These are phyloP conservation scores for Spergularia marina DNA, from an alignment of 148 eudicot species.

Conservation along the genomic window DNA sequence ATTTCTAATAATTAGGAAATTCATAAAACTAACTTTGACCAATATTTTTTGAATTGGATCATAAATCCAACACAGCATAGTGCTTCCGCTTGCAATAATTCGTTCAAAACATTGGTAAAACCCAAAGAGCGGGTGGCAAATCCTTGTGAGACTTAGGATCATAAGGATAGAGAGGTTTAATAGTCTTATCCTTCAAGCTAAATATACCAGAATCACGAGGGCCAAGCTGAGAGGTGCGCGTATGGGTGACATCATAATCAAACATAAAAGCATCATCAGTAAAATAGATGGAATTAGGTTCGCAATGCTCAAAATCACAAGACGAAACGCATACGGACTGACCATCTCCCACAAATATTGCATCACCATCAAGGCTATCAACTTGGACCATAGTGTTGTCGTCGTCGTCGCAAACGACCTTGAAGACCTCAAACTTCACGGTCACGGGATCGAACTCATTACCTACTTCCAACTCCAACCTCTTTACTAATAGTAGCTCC, in stretches of 20 bases:
- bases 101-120: not conserved
- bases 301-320: not conserved
- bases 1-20: no score
- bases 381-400: not conserved
- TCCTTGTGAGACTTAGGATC: not conserved
- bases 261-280: not conserved
- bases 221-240: not conserved
- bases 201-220: not conserved
- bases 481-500: not conserved
- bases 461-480: not conserved
- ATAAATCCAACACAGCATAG: no score
- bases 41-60: no score
- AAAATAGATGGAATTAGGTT: not conserved
- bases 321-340: not conserved
- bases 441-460: no score
- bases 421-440: no score
- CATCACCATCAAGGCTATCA: not conserved
- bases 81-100: not conserved
- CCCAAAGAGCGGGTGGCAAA: not conserved
- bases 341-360: not conserved
- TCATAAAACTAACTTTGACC: no score
- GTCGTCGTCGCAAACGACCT: no score
- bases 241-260: not conserved
- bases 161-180: not conserved
- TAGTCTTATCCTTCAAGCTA: not conserved